phyloP scores from a whole-genome alignment of 2,329 filamentous ascomycete species.

The Macrophomina phaseolina region DNA sequence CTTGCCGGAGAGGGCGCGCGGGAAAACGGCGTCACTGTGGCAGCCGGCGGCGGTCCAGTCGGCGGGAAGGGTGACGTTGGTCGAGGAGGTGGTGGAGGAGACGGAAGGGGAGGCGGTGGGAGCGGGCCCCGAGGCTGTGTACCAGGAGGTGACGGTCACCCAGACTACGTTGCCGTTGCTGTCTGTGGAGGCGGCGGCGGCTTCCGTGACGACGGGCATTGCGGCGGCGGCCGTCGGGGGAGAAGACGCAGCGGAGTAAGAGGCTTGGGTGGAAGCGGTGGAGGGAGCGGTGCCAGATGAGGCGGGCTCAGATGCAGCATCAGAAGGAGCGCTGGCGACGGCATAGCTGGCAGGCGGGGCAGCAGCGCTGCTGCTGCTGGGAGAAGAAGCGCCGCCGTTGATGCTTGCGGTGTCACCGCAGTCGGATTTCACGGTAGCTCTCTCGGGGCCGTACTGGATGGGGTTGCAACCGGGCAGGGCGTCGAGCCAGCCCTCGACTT shows the following conservation, averaged over 20 bases:
- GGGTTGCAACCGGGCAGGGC: constrained; percentile 47
- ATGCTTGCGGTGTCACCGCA: constrained; percentile 13
- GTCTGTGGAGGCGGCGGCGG: neutral
- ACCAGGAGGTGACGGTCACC: constrained; percentile 15
- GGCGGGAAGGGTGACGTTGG: constrained; percentile 1
- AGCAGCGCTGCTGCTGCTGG: constrained; percentile 10
- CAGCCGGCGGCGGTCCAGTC: constrained; percentile 18
- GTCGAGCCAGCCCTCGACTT: constrained; percentile 34
- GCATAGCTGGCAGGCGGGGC: constrained; percentile 26
- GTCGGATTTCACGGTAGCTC: constrained; percentile 33
- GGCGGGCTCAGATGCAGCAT: neutral
- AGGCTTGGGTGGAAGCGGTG: neutral
- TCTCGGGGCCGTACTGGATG: constrained; percentile 43
- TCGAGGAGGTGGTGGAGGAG: neutral
- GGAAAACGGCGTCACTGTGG: constrained; percentile 21
- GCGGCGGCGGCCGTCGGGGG: constrained; percentile 6
- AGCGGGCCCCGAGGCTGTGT: constrained; percentile 12
- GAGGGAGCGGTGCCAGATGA: constrained; percentile 9
- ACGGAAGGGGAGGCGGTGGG: constrained; percentile 14
- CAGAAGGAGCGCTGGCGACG: neutral
- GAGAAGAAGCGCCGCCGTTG: constrained; percentile 31
- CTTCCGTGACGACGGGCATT: constrained; percentile 16
- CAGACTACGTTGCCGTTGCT: constrained; percentile 17
- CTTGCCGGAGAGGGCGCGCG: constrained; percentile 20
- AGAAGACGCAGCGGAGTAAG: neutral